phyloP scores from a whole-genome alignment of 805 yeast species.

The Nakazawaea ishiwadae region DNA sequence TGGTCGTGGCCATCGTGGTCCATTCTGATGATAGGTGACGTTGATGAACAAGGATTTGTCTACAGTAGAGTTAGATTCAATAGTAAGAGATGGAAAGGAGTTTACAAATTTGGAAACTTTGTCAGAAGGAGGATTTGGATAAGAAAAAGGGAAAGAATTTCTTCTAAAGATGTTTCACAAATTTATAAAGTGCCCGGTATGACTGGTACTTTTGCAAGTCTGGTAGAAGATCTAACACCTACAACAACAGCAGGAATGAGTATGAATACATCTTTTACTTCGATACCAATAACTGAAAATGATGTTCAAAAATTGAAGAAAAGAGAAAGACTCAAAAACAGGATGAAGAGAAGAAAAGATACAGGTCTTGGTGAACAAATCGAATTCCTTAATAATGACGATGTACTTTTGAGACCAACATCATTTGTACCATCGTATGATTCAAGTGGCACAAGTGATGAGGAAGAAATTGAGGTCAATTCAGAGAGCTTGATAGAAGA shows the following conservation, averaged over 20 bases:
- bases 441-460: neutral
- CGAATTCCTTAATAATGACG: slow-evolving; percentile 2
- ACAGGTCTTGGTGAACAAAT: neutral
- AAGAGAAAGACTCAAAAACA: neutral
- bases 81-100: slow-evolving; percentile 45
- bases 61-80: slow-evolving; percentile 39
- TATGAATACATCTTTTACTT: neutral
- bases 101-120: slow-evolving; percentile 43
- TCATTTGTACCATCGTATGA: neutral
- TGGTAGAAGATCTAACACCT: neutral
- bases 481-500: neutral
- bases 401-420: too few relatives aligned
- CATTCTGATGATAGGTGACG: slow-evolving; percentile 47
- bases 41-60: slow-evolving; percentile 57
- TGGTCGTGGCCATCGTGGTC: slow-evolving; percentile 58
- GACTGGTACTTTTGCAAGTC: neutral
- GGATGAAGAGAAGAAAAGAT: neutral
- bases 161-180: neutral
- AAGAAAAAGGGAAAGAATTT: slow-evolving; percentile 28
- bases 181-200: neutral
- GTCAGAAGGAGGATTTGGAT: slow-evolving; percentile 49
- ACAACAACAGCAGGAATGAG: neutral
- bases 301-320: neutral
- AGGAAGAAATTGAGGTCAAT: neutral
- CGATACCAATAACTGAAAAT: neutral